Conservation (phyloP, 73 alveolate species). For the Paraurostyla sp. region DNA sequence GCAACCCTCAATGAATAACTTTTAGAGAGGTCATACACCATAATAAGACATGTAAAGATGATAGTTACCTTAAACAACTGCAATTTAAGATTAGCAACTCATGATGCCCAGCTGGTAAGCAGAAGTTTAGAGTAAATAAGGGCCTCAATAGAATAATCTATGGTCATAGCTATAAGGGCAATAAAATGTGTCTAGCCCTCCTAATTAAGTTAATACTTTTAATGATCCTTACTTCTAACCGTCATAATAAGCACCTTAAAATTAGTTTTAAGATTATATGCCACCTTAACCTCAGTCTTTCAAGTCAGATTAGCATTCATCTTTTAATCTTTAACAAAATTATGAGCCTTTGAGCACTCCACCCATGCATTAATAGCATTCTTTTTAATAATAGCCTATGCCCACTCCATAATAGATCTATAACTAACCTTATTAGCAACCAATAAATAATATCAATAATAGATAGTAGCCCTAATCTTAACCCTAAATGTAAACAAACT, state of each 20-base stretch:
- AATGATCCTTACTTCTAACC: background rate
- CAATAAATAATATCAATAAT: background rate
- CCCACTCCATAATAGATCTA: background rate
- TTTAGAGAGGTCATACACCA: background rate
- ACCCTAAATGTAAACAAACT: no score
- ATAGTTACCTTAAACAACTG: no score
- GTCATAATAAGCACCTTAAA: background rate
- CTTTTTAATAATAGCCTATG: background rate
- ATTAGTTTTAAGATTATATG: background rate
- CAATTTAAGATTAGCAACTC: no score
- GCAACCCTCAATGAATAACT: background rate
- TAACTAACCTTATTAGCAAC: background rate
- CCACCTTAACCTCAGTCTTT: background rate
- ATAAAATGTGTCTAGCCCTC: no score
- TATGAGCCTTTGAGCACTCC: background rate
- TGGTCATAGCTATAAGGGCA: no score
- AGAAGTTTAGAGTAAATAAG: no score
- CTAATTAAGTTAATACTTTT: no score
- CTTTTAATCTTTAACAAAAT: background rate
- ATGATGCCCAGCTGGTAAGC: no score
- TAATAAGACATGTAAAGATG: no score
- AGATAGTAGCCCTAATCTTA: slow-evolving; percentile 5
- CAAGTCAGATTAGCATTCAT: background rate
- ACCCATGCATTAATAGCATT: background rate
- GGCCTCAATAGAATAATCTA: no score